Evolutionary conservation across 176 grass and related monocot genomes (phyloP), one percentile per base, ranked within the genome.

Genomic region (Raddia distichophylla): DNA sequence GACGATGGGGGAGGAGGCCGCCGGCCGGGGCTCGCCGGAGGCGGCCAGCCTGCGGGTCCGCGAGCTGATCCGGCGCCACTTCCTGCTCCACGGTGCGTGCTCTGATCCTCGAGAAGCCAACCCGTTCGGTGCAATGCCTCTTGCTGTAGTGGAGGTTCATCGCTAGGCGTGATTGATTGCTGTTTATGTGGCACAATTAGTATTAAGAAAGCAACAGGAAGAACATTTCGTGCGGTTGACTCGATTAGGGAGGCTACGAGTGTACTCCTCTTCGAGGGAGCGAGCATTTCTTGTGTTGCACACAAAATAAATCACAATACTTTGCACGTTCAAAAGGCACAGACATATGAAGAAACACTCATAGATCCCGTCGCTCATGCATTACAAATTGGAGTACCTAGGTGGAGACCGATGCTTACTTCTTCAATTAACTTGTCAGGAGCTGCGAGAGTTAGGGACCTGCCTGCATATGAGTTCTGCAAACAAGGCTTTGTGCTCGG

Each of bases 401-500:
- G 75, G 19, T 22, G 45, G 43, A 46, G n/a, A 22, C 72, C 71
- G 20, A 81, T 51, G 44, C 81, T 94, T 81, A 94, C 67, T 84
- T 84, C 60, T 91, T 86, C 70, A 62, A 80, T 93, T 91, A 85
- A 79, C 67, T 87, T 94, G 63, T 35, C 88, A 98, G 92, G 95
- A 75, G 88, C 92, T 46, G 75, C 75, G 34, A 93, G 88, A 86
- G 92, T 98, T 8, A 87, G 95, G 65, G 87, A 56, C 40, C 86
- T 91, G 75, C 90, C 95, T 65, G 48, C 92, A 52, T 42, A 83
- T 71, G 85, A 98, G 60, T 98, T 98, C 88, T 98, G 95, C 83
- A 80, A 65, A 77, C 88, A 94, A 79, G 92, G 95, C 11, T 98
- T 98, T 94, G 88, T 98, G 73, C 64, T 94, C 78, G 95, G 92